Conservation (phyloP, 2,329 filamentous ascomycete genomes). For the Colletotrichum graminicola region DNA sequence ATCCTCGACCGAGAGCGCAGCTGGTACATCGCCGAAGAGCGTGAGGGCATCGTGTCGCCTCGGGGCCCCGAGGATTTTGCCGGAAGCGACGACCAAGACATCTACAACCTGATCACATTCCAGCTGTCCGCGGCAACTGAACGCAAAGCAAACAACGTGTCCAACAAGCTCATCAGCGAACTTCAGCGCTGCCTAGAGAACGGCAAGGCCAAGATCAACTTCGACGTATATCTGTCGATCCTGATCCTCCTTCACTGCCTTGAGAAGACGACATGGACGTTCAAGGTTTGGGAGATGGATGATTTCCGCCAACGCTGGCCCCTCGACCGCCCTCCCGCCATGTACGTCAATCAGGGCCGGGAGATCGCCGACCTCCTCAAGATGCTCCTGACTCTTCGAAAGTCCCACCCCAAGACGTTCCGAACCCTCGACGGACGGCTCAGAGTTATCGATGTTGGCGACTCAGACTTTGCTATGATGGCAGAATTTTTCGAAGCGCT, state of each 20-base stretch:
- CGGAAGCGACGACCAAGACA: conserved; percentile 64
- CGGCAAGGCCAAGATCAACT: conserved; percentile 70
- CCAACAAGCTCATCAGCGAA: conserved; percentile 68
- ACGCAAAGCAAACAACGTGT: conserved; percentile 71
- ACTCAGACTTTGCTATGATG: conserved; percentile 53
- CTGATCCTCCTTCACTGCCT: conserved; percentile 74
- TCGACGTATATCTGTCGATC: conserved; percentile 71
- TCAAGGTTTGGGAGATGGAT: conserved; percentile 76
- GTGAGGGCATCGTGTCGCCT: conserved; percentile 55
- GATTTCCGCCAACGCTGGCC: conserved; percentile 72
- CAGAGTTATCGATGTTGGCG: conserved; percentile 58
- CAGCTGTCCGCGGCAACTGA: conserved; percentile 75
- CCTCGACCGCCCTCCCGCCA: conserved; percentile 66
- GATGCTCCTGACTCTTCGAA: conserved; percentile 72
- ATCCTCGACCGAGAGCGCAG: conserved; percentile 74
- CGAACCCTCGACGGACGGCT: conserved; percentile 63
- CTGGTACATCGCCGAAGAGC: conserved; percentile 68
- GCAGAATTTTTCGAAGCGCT: conserved; percentile 67
- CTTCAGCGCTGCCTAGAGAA: conserved; percentile 73
- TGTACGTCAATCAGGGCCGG: conserved; percentile 70
- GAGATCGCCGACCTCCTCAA: conserved; percentile 69
- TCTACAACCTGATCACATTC: conserved; percentile 72
- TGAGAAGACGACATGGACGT: conserved; percentile 77
- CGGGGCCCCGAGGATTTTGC: conserved; percentile 63
- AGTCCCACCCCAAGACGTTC: conserved; percentile 67